phyloP scores from a whole-genome alignment of 306 rosid species.

The Inga oerstediana region DNA sequence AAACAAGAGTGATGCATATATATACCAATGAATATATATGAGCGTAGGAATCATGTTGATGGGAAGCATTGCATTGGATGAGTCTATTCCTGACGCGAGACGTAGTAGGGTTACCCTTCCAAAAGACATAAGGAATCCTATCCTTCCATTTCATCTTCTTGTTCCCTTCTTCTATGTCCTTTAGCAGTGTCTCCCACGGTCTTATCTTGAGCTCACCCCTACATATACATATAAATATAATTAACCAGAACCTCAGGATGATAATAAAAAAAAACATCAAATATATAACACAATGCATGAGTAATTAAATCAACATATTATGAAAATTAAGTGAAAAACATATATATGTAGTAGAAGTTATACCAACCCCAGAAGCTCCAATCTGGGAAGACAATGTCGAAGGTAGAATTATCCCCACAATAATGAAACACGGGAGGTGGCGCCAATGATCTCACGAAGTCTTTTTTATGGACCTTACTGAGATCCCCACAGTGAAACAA shows the following conservation, averaged over 20 bases:
- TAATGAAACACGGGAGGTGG: conserved; percentile 60
- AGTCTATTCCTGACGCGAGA: conserved; percentile 30
- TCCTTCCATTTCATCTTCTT: conserved; percentile 43
- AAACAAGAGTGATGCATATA: neutral
- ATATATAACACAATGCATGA: neutral
- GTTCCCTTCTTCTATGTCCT: conserved; percentile 42
- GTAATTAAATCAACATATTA: neutral
- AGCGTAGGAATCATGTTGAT: conserved; percentile 44
- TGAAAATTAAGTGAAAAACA: neutral
- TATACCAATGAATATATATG: conserved; percentile 41
- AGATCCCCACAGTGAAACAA: conserved; percentile 52
- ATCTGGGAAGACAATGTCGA: conserved; percentile 58
- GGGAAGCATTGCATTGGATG: conserved; percentile 41
- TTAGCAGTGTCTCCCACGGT: conserved; percentile 45
- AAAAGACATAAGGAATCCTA: conserved; percentile 54
- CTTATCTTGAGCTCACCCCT: conserved; percentile 52
- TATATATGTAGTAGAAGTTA: conserved; percentile 15
- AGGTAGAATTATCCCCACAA: conserved; percentile 35
- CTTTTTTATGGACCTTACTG: conserved; percentile 18
- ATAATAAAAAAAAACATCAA: too few species aligned
- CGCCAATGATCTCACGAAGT: neutral
- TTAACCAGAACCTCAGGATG: neutral
- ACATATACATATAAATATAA: neutral
- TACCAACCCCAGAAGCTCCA: conserved; percentile 75
- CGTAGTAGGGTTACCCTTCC: conserved; percentile 52